Evolutionary conservation across 176 grass and related monocot genomes (phyloP).

Genomic region (Secale cereale): DNA sequence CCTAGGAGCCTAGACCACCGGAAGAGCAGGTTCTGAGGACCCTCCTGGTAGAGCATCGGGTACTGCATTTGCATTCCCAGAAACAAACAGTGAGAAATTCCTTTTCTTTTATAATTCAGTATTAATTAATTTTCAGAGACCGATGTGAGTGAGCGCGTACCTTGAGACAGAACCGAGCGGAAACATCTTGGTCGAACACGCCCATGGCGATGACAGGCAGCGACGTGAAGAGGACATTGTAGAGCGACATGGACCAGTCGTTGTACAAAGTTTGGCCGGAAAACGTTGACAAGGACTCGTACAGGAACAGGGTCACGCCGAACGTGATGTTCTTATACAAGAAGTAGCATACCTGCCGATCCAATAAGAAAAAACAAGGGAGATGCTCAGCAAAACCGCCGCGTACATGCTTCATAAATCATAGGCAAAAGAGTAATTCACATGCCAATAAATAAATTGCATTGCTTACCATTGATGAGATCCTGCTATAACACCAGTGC

Average conservation of each 20-base stretch:
- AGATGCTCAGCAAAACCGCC: neutral
- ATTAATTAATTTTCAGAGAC: neutral
- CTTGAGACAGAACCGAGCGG: conserved; percentile 80
- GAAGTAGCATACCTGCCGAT: conserved; percentile 86
- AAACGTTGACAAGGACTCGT: conserved; percentile 60
- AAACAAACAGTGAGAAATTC: neutral
- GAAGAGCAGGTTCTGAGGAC: conserved; percentile 76
- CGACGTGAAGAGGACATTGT: conserved; percentile 81
- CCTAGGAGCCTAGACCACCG: conserved; percentile 68
- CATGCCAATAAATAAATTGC: neutral
- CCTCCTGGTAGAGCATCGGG: conserved; percentile 94
- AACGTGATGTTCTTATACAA: conserved; percentile 98
- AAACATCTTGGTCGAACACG: conserved; percentile 88
- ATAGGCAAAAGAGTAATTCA: neutral
- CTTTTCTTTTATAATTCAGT: neutral
- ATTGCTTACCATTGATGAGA: conserved; percentile 66
- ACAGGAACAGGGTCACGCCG: conserved; percentile 78
- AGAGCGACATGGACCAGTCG: conserved; percentile 62
- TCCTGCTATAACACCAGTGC: conserved; percentile 96
- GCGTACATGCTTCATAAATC: neutral
- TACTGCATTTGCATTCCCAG: conserved; percentile 38
- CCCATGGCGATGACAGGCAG: conserved; percentile 81
- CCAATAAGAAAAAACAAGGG: neutral
- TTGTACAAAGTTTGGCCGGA: conserved; percentile 70
- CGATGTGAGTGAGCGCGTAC: neutral